Conservation (phyloP, 2,329 filamentous ascomycete genomes). For the Nothophaeocryptopus gaeumannii region DNA sequence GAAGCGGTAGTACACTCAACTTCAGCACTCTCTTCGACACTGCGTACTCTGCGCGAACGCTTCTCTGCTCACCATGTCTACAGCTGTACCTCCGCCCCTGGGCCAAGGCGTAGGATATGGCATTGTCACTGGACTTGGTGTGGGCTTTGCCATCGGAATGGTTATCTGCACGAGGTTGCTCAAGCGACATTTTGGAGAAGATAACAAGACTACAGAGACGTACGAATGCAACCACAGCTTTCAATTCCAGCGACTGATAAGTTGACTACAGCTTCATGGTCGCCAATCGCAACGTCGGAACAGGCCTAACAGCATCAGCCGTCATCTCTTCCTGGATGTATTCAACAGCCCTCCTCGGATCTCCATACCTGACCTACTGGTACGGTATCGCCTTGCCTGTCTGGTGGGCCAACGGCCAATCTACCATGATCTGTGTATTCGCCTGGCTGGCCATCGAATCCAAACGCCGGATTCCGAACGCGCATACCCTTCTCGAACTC, state of each 20-base stretch:
- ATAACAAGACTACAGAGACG: background rate
- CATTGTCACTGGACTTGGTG: background rate
- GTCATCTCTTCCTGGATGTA: background rate
- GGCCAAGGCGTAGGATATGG: background rate
- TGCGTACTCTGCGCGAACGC: no score
- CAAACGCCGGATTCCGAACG: conserved; percentile 79
- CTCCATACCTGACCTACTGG: no score
- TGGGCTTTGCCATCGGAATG: background rate
- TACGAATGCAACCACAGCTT: no score
- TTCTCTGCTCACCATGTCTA: no score
- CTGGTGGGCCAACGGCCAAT: background rate
- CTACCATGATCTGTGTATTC: conserved; percentile 67
- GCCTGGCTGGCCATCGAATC: conserved; percentile 84
- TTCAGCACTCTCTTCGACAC: no score
- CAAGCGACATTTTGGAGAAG: background rate
- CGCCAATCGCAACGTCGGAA: background rate
- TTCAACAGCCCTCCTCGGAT: no score
- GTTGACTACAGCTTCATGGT: conserved; percentile 40
- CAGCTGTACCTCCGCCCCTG: no score
- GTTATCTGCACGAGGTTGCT: background rate
- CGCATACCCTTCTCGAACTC: conserved; percentile 53
- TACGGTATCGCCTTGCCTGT: background rate
- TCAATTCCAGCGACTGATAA: no score
- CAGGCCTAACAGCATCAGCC: background rate
- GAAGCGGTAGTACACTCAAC: no score